Conservation (phyloP, 306 rosid genomes). For the Begonia fuchsioides region DNA sequence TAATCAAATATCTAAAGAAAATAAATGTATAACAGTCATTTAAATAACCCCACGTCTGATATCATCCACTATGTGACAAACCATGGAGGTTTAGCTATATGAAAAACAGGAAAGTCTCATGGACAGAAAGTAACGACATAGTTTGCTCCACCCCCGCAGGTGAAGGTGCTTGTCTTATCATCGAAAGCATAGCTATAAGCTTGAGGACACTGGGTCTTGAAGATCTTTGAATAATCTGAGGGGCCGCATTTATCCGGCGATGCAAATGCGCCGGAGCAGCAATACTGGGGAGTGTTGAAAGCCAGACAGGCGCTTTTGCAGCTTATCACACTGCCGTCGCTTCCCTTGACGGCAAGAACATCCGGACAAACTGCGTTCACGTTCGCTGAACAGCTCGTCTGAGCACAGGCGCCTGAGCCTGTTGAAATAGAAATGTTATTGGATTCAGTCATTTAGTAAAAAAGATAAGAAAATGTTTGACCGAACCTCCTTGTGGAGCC, state of each 20-base stretch:
- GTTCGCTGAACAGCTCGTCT: conserved; percentile 15
- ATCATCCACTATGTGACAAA: no score
- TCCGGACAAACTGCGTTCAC: conserved; percentile 25
- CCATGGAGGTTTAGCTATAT: no score
- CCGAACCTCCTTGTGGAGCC: neutral
- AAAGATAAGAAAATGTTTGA: no score
- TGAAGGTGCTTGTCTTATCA: conserved; percentile 27
- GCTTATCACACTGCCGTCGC: conserved; percentile 23
- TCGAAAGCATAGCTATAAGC: conserved; percentile 65
- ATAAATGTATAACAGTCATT: no score
- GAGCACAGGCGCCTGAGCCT: conserved; percentile 19
- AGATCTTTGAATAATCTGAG: conserved; percentile 21
- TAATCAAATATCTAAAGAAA: no score
- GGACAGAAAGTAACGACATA: conserved; percentile 54
- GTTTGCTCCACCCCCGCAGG: conserved; percentile 27
- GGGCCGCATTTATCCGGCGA: conserved; percentile 24
- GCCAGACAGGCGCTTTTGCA: conserved; percentile 66
- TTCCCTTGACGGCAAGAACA: conserved; percentile 14
- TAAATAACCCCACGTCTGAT: no score
- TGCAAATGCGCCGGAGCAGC: conserved; percentile 25
- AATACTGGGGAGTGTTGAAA: conserved; percentile 25
- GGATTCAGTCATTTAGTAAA: no score
- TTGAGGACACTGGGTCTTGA: conserved; percentile 37
- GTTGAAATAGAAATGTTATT: no score
- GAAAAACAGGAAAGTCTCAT: conserved; percentile 3